Base-by-base conservation (phyloP, 306 rosid species). In the Medicago truncatula region DNA sequence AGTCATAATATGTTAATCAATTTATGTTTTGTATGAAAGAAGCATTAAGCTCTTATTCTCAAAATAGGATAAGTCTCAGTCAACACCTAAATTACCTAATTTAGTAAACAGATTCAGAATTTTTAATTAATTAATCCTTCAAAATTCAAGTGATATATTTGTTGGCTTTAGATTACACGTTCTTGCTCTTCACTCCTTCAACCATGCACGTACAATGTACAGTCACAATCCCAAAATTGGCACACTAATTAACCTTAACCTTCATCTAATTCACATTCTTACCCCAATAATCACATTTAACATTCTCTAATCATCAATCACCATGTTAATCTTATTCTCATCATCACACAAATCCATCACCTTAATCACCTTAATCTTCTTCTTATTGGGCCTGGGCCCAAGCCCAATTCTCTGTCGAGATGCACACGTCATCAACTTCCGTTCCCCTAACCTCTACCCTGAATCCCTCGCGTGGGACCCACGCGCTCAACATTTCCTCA, bases 381-480 rank as follows among this genome's bases (percentile, higher is more conserved):
- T 64, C 17, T 63, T 34, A 4, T 34, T 34, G 7, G 31, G 31
- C 31, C 5, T 62, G 54, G 40, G 68, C 47, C 77, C 76, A 62
- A 31, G 57, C 70, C 62, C 62, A 44, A 70, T 81, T 41, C 76
- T 71, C 46, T 93, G 88, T 18, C 34, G 75, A 1, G 64, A 75
- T 4, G 85, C 89, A 43, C 97, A 90, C 80, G 46, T 67, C 67
- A 90, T 95, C 86, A 75, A 78, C 73, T 92, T 95, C 78, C 88
- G 88, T 6, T 89, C 83, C 54, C 88, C 78, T 0, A 88, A 85
- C 67, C 94, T 95, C 74, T 95, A 86, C 69, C 97, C 96, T 0
- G 92, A 92, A 66, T 90, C 87, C 74, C 78, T 95, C 53, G 67
- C 88, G 1, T 95, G 89, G 88, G 97, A 95, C 68, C 81, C 89